Evolutionary conservation across 495 filamentous ascomycete species (phyloP).

Genomic region (Hyaloscypha hepaticicola): DNA sequence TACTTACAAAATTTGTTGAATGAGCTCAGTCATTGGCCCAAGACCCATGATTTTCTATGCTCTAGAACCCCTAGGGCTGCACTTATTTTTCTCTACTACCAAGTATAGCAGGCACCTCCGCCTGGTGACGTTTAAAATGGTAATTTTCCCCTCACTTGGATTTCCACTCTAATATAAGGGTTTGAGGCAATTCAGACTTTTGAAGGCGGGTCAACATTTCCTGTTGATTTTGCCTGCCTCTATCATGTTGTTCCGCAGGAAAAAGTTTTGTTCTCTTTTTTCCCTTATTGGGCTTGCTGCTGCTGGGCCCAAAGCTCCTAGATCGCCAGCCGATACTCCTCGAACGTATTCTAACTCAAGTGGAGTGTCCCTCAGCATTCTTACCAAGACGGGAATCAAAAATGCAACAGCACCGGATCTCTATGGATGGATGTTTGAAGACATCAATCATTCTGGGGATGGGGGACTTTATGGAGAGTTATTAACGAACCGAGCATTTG

Average conservation of each 20-base stretch:
- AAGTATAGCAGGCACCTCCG: too few species aligned
- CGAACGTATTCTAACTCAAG: slow-evolving; percentile 4
- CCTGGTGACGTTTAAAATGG: too few species aligned
- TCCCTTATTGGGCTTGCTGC: slow-evolving; percentile 8
- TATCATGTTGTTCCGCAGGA: neutral
- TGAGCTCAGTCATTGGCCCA: too few species aligned
- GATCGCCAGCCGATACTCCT: neutral
- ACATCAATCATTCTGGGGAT: slow-evolving; percentile 74
- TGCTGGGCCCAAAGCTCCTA: slow-evolving; percentile 13
- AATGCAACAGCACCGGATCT: slow-evolving; percentile 21
- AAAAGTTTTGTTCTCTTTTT: neutral
- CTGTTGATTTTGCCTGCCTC: too few species aligned
- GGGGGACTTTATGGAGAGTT: slow-evolving; percentile 76
- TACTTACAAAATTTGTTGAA: too few species aligned
- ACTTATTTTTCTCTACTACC: too few species aligned
- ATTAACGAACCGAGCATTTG: slow-evolving; percentile 71
- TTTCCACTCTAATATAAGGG: too few species aligned
- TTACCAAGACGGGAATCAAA: slow-evolving; percentile 7
- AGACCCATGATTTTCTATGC: too few species aligned
- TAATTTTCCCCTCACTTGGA: too few species aligned
- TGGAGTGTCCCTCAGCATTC: slow-evolving; percentile 10
- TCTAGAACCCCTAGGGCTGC: too few species aligned
- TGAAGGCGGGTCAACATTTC: too few species aligned
- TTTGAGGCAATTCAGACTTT: too few species aligned
- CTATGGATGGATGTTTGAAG: slow-evolving; percentile 41